A percentile compares a stretch with the other conserved stretches of the same genome.
phyloP scores from a whole-genome alignment of 768 basidiomycete genomes.

The Termitomyces sp. region DNA sequence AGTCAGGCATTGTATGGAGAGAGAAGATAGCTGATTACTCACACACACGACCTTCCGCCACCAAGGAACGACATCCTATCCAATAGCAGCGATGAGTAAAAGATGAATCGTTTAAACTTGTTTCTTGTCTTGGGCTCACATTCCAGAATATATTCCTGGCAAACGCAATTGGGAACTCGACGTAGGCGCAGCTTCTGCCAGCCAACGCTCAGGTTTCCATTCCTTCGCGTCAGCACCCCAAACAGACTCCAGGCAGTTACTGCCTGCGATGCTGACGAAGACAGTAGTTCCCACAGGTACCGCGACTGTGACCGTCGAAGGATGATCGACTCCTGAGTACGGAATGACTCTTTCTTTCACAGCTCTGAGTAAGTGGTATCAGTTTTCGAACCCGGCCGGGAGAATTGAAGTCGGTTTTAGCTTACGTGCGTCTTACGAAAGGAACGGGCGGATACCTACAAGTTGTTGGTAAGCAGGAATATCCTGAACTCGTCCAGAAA shows the following conservation, averaged over 20 bases:
- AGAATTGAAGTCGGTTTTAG: conserved; percentile 19
- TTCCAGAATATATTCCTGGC: conserved; percentile 47
- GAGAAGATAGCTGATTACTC: conserved; percentile 14
- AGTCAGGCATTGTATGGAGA: background rate
- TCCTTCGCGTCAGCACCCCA: conserved; percentile 46
- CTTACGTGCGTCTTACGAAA: conserved; percentile 41
- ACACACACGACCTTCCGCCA: conserved; percentile 51
- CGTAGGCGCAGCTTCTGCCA: conserved; percentile 18
- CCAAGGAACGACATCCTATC: conserved; percentile 53
- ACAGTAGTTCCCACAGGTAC: conserved; percentile 45
- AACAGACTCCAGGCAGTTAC: conserved; percentile 42
- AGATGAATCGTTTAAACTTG: background rate
- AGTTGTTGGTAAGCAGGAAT: background rate
- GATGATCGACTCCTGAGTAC: conserved; percentile 20
- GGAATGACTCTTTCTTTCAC: conserved; percentile 39
- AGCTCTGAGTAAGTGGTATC: conserved; percentile 23
- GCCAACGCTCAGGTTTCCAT: conserved; percentile 55
- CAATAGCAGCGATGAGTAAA: background rate
- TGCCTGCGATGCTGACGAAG: conserved; percentile 41
- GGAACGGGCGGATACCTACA: conserved; percentile 41
- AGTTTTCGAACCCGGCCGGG: background rate
- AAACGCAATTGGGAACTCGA: conserved; percentile 21
- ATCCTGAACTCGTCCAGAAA: background rate
- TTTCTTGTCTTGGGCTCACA: conserved; percentile 28
- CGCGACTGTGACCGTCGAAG: conserved; percentile 30